Conservation (phyloP, 2,329 filamentous ascomycete species). For the Fusarium oxysporum region DNA sequence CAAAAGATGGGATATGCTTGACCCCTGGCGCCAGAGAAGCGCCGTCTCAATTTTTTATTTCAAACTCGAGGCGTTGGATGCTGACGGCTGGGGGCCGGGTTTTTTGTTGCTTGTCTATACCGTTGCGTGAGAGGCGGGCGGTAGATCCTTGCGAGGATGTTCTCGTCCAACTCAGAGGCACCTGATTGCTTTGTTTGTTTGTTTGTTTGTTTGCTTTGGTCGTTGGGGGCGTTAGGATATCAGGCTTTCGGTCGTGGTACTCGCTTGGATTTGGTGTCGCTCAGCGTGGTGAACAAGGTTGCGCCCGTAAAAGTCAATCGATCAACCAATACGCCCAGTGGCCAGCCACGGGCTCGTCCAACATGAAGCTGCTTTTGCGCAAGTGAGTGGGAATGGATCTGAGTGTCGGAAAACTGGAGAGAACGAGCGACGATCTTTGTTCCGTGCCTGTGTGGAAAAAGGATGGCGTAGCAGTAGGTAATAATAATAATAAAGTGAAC, state of each 20-base stretch:
- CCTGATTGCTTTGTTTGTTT: slow-evolving; percentile 5
- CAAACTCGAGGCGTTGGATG: slow-evolving; percentile 10
- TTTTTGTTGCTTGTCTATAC: slow-evolving; percentile 15
- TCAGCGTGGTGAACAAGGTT: slow-evolving; percentile 6
- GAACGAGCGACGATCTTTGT: slow-evolving; percentile 36
- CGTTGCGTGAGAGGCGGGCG: slow-evolving; percentile 4
- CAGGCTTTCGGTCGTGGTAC: slow-evolving; percentile 16
- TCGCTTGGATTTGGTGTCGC: slow-evolving; percentile 15
- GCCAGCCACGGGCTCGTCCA: slow-evolving; percentile 42
- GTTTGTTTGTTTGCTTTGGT: slow-evolving; percentile 10
- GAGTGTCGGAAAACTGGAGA: slow-evolving; percentile 36
- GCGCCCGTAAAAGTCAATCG: slow-evolving; percentile 9
- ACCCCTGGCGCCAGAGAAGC: slow-evolving; percentile 30
- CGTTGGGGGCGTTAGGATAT: slow-evolving; percentile 13
- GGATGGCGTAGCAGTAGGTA: slow-evolving; percentile 8
- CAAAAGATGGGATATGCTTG: slow-evolving; percentile 25
- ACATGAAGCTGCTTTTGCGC: slow-evolving; percentile 24
- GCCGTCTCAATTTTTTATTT: slow-evolving; percentile 24
- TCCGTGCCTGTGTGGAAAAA: slow-evolving; percentile 26
- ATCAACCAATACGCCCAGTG: slow-evolving; percentile 29
- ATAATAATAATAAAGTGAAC: slow-evolving; percentile 18
- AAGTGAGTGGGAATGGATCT: slow-evolving; percentile 6
- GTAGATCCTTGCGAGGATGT: slow-evolving; percentile 30
- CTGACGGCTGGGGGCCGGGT: slow-evolving; percentile 26
- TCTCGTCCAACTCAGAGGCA: slow-evolving; percentile 1